Base-by-base conservation (phyloP, 2,329 filamentous ascomycete genomes). In the Amphichorda felina region DNA sequence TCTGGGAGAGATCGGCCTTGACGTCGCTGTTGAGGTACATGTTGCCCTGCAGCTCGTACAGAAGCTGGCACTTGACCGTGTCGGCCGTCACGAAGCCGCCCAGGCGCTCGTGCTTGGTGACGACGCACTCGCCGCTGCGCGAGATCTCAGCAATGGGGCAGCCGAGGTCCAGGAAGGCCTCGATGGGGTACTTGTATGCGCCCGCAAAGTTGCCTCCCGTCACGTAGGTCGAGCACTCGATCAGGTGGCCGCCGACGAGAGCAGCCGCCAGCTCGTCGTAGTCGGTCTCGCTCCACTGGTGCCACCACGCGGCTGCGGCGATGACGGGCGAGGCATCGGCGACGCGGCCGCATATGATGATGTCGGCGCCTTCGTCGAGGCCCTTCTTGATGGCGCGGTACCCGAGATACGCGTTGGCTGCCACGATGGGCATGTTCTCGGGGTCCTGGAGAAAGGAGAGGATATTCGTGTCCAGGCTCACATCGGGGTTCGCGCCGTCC, bases 171-270 rank as follows among this genome's bases (percentile, higher is more conserved):
- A 47, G 18, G 17, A 51, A 48, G 8, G 39, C 33, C 9, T 29
- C n/a, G 3, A 40, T 37, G 14, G 42, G 41, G 14, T 45, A 38
- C 3, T 40, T 41, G 30, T 42, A 61, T 13, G 48, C 43, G 1
- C 67, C 69, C 0, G 65, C 56, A 40, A 70, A 72, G 38, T 73
- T 72, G 0, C 54, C 62, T 0, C 68, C 68, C 1, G 65, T 68
- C 3, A 66, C 62, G 41, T 72, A 72, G 1, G 62, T 55, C 3
- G 59, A 62, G 43, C 66, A 70, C 40, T 70, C 66, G 37, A 68
- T 68, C n/a, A 68, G 46, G 48, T 70, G 63, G 1, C 63, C 65
- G 1, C 62, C 63, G 17, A 70, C 51, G 1, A 70, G 39, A 0
- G 61, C 50, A 0, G 62, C 59, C 2, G 66, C 67, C 7, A 72